Conservation (phyloP, 257 asterid genomes). For the Przewalskia tangutica region DNA sequence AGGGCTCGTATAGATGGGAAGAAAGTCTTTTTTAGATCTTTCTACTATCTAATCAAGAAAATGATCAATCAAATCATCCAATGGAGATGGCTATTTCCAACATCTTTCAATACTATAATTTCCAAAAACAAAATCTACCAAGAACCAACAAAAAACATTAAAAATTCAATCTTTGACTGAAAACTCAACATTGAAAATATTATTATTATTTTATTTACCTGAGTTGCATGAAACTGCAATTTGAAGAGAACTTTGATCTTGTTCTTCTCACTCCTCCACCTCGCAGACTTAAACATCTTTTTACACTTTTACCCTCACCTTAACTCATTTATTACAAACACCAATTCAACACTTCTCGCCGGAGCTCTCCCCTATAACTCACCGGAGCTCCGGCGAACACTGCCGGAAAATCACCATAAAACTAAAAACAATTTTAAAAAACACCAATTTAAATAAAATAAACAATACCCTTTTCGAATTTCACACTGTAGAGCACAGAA, state of each 20-base stretch:
- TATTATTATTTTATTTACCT: slow-evolving; percentile 32
- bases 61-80: background rate
- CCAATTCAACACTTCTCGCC: slow-evolving; percentile 17
- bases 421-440: background rate
- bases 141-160: background rate
- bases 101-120: background rate
- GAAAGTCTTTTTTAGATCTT: background rate
- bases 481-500: background rate
- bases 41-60: background rate
- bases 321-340: no score
- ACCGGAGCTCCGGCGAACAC: slow-evolving; percentile 78
- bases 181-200: background rate
- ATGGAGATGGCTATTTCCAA: background rate
- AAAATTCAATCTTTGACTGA: background rate
- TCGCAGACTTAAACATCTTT: slow-evolving; percentile 69
- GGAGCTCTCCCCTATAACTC: slow-evolving; percentile 23
- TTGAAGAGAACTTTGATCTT: slow-evolving; percentile 81
- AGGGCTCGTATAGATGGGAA: background rate
- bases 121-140: background rate
- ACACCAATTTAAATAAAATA: background rate
- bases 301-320: slow-evolving; percentile 9
- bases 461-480: slow-evolving; percentile 15
- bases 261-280: slow-evolving; percentile 94
- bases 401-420: slow-evolving; percentile 35
- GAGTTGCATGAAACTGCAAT: slow-evolving; percentile 94